Evolutionary conservation across 2,329 filamentous ascomycete genomes (phyloP).

Genomic region (Ophiobolus disseminans): DNA sequence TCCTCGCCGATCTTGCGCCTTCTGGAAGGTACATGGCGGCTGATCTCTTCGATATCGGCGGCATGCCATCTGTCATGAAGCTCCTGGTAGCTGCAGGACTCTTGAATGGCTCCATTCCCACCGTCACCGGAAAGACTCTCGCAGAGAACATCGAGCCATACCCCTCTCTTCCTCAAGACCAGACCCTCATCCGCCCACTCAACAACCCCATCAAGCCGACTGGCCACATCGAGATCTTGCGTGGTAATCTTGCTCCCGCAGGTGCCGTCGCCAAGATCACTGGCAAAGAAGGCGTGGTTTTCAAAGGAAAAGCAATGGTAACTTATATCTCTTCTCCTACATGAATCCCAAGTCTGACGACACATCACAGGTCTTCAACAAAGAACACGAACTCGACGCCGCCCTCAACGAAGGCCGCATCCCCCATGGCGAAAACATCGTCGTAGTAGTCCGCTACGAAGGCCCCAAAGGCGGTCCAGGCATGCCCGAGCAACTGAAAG

Average conservation of each 20-base stretch:
- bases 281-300: conserved; percentile 86
- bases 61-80: conserved; percentile 85
- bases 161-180: conserved; percentile 77
- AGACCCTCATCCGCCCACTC: conserved; percentile 82
- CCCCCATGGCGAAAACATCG: conserved; percentile 78
- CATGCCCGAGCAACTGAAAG: conserved; percentile 94
- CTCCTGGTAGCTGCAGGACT: conserved; percentile 77
- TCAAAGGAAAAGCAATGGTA: conserved; percentile 77
- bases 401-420: conserved; percentile 77
- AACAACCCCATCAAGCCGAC: conserved; percentile 83
- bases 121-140: conserved; percentile 83
- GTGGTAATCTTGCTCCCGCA: conserved; percentile 85
- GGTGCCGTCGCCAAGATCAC: conserved; percentile 97
- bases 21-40: conserved; percentile 87
- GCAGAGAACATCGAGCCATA: conserved; percentile 80
- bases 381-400: conserved; percentile 78
- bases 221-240: conserved; percentile 87
- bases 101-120: conserved; percentile 78
- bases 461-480: conserved; percentile 92
- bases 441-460: conserved; percentile 91
- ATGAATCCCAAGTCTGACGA: not conserved
- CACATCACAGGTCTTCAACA: conserved; percentile 69
- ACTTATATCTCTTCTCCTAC: not conserved
- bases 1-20: conserved; percentile 84
- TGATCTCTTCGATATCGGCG: conserved; percentile 84